phyloP scores from a whole-genome alignment of 805 yeast species.

The Cyberlindnera amylophila region DNA sequence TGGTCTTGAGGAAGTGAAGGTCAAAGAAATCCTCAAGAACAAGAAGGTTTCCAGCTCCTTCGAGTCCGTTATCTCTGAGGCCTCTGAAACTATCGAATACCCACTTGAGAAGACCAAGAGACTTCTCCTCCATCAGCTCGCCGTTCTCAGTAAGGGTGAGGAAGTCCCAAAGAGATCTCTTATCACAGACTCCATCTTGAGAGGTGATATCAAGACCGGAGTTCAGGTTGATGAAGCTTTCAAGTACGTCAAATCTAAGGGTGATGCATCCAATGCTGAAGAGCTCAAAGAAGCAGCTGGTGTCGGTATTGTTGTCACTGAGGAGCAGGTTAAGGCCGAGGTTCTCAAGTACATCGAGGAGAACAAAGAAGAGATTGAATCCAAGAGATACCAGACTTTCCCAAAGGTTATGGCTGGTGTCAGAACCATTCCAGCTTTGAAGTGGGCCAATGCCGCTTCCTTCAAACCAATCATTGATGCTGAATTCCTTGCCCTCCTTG shows the following conservation, averaged over 20 bases:
- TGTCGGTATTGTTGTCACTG: slow-evolving; percentile 72
- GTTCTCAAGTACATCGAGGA: slow-evolving; percentile 58
- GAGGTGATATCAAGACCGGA: slow-evolving; percentile 58
- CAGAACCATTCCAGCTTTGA: slow-evolving; percentile 68
- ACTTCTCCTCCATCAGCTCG: slow-evolving; percentile 71
- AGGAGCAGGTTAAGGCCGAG: slow-evolving; percentile 55
- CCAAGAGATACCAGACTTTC: slow-evolving; percentile 75
- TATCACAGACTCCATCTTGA: slow-evolving; percentile 58
- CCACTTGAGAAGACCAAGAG: slow-evolving; percentile 55
- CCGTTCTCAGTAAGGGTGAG: slow-evolving; percentile 60
- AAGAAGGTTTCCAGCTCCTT: slow-evolving; percentile 77
- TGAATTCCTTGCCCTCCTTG: slow-evolving; percentile 65
- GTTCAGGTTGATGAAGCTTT: slow-evolving; percentile 79
- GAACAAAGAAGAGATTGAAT: slow-evolving; percentile 55
- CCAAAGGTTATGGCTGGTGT: slow-evolving; percentile 75
- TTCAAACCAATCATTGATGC: slow-evolving; percentile 88
- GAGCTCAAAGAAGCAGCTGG: slow-evolving; percentile 69
- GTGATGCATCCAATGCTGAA: slow-evolving; percentile 40
- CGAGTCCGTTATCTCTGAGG: slow-evolving; percentile 50
- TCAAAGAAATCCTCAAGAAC: slow-evolving; percentile 79
- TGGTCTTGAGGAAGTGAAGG: slow-evolving; percentile 71
- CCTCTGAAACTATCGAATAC: slow-evolving; percentile 28
- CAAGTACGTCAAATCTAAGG: slow-evolving; percentile 60
- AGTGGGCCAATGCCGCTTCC: slow-evolving; percentile 87
- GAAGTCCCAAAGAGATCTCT: slow-evolving; percentile 45